Conservation (phyloP, 192 early-diverging fungal genomes). For the Phycomyces blakesleeanus region DNA sequence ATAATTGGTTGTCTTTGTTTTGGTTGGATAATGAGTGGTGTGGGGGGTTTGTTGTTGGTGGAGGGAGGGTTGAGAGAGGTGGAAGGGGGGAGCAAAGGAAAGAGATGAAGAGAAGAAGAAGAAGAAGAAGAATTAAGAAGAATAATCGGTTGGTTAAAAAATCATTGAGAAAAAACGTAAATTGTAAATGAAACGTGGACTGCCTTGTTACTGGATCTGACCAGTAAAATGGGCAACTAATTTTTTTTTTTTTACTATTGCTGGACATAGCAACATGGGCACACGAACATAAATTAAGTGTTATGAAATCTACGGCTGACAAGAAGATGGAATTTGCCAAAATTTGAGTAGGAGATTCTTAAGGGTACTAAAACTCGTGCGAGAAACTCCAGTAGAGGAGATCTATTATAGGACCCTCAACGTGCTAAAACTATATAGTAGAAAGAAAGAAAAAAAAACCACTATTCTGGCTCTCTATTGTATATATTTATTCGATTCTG, state of each 20-base stretch:
- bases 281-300: constrained; percentile 1
- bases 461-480: no score
- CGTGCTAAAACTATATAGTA: no score
- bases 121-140: constrained; percentile 11
- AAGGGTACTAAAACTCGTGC: neutral
- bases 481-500: no score
- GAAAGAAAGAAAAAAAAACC: no score
- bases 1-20: neutral
- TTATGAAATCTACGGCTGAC: constrained; percentile 1
- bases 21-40: constrained; percentile 3
- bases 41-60: no score
- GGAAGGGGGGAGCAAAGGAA: neutral
- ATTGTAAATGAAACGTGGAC: neutral
- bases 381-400: neutral
- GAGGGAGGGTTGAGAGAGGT: constrained; percentile 6
- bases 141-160: neutral
- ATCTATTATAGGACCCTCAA: no score
- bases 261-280: neutral
- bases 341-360: constrained; percentile 2
- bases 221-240: neutral
- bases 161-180: neutral
- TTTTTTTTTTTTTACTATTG: no score
- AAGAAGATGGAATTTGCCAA: neutral
- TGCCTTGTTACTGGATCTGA: neutral
- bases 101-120: constrained; percentile 7